Evolutionary conservation across 306 rosid genomes (phyloP).

Genomic region (Malus domestica): ASM211411v1 NC_041792.1:30039407-30039906

Average conservation of each 20-base stretch:
- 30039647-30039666: constrained; percentile 26
- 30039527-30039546: constrained; percentile 30
- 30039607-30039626: constrained; percentile 23
- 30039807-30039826: not conserved
- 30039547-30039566: constrained; percentile 48
- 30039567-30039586: constrained; percentile 69
- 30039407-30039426: constrained; percentile 16
- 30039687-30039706: constrained; percentile 6
- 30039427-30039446: constrained; percentile 17
- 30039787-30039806: not conserved
- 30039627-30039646: constrained; percentile 43
- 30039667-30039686: constrained; percentile 6
- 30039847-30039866: no score
- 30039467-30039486: constrained; percentile 42
- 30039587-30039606: constrained; percentile 71
- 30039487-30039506: constrained; percentile 28
- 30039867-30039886: no score
- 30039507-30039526: constrained; percentile 19
- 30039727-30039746: not conserved
- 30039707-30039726: not conserved
- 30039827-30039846: not conserved
- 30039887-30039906: no score
- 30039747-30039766: not conserved
- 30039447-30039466: constrained; percentile 40
- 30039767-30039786: constrained; percentile 8